Base-by-base conservation (phyloP, 1,284 basidiomycete genomes). In the Rhodotorula sp. region DNA sequence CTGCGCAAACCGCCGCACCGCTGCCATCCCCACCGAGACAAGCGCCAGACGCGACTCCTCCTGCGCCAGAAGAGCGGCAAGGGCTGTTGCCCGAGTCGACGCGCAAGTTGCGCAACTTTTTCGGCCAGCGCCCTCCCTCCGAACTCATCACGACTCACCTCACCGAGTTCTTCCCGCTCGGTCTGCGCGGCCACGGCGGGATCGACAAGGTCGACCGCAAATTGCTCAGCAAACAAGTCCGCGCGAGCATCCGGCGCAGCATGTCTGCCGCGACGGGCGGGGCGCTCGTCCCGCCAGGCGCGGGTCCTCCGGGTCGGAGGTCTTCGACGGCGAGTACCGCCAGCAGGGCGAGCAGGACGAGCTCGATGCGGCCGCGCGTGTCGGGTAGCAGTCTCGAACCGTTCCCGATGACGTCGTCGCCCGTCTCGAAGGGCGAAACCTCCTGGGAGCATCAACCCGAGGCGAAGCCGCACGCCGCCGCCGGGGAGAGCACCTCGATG, bases 71-170 rank as follows among this genome's bases (percentile, higher is more conserved):
- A 20, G 63, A 57, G 29, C 54, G 63, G 2, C 63, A 57, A 21
- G 54, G 54, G 14, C 54, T 64, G 10, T 23, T 64, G 43, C 63
- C 63, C 26, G 63, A 64, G 39, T 64, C 77, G 23, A 69, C 70
- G 16, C 70, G 79, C 74, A 87, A 86, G 81, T 84, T 97, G 72
- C 92, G 93, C 82, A 96, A 95, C 85, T 99, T 99, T 85, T 96
- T 97, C 78, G 97, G 96, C 16, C 96, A 98, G 79, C 90, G 97
- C 59, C 97, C 97, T 1, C 94, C 97, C 0, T 93, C 90, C 80
- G 96, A 99, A 81, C 87, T 99, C 76, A 99, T 99, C 83, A 93
- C 94, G 47, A 96, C 87, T n/a, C 94, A 99, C 80, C 82, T 99
- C 58, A 89, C 91, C 29, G 95, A 97, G 71, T 99, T 92, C 84